Evolutionary conservation across 139 green algal species (phyloP).

Genomic region (Closterium sp.): DNA sequence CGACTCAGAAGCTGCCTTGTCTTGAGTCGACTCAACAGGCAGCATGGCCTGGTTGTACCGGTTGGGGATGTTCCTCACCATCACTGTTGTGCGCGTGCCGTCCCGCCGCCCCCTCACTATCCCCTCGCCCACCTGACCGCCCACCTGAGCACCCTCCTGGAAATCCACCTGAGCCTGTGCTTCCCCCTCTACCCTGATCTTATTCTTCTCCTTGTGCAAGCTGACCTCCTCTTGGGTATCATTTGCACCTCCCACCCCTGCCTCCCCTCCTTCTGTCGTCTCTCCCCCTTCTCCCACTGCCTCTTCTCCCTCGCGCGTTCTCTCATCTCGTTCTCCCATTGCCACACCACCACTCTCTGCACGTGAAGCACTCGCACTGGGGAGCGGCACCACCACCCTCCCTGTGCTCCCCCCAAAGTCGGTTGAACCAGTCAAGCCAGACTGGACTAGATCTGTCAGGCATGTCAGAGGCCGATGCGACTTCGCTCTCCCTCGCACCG

Average conservation of each 20-base stretch:
- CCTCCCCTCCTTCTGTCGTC: neutral
- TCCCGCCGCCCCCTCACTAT: neutral
- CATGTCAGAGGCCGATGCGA: neutral
- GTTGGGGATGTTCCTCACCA: constrained; percentile 99
- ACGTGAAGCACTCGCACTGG: neutral
- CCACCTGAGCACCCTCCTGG: neutral
- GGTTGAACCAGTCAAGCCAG: neutral
- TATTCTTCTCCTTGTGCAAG: no score
- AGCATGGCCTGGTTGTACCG: constrained; percentile 96
- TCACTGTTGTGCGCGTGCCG: constrained; percentile 85
- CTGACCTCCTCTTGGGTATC: neutral
- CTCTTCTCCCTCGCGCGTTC: neutral
- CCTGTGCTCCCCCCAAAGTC: no score
- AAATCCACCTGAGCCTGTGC: no score
- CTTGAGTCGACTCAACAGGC: no score
- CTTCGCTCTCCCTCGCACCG: no score
- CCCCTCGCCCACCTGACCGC: neutral
- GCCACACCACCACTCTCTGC: no score
- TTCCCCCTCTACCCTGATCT: no score
- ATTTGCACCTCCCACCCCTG: no score
- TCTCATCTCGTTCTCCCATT: neutral
- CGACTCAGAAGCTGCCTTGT: no score
- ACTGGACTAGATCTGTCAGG: neutral
- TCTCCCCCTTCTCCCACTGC: neutral
- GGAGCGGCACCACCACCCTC: neutral